Evolutionary conservation across 352 stramenopile genomes (phyloP), one percentile per base, ranked within the genome.

Genomic region (Phytopythium boreale): DNA sequence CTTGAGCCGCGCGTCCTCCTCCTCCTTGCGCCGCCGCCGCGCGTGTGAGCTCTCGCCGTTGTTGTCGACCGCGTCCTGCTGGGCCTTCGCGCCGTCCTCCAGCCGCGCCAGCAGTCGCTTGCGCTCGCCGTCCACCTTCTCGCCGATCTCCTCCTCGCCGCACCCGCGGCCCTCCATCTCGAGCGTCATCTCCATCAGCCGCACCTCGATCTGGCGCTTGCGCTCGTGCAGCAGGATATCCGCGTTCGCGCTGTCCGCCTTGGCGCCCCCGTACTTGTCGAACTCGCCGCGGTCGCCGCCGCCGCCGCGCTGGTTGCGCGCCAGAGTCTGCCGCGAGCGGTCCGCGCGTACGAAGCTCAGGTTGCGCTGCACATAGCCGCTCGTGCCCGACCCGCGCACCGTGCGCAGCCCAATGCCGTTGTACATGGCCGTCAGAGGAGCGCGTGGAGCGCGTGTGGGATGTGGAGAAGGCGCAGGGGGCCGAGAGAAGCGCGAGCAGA

Each of bases 351-450:
- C 84, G 59, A 90, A 80, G 74, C 84, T 91, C 34, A 92, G 64
- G 69, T 96, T 96, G 50, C 77, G 71, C 76, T 96, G 87, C 57
- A 96, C 88, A 63, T 96, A 96, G 49, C 89, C 89, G 75, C 93
- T 97, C 59, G 89, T 97, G 67, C 87, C 87, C 47, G 86, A 94
- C 62, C 89, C 89, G 59, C 89, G 87, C 64, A 92, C 77, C 1
- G 88, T 96, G 61, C 78, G 74, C 31, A 97, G 72, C 9, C 89
- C 89, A 56, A 97, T 94, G 62, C 89, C 89, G 76, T 97, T 97
- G 72, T 97, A 97, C 89, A 96, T 96, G 60, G 10, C 63, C 9
- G 43, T 49, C 19, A 7, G 19, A 9, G 26, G 43, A 4, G 20
- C 43, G 43, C 20, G 4, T 24, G 2, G 19, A 19, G 43, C 19